Conservation (phyloP, 2,329 filamentous ascomycete species). For the Xylariaceae sp. region DNA sequence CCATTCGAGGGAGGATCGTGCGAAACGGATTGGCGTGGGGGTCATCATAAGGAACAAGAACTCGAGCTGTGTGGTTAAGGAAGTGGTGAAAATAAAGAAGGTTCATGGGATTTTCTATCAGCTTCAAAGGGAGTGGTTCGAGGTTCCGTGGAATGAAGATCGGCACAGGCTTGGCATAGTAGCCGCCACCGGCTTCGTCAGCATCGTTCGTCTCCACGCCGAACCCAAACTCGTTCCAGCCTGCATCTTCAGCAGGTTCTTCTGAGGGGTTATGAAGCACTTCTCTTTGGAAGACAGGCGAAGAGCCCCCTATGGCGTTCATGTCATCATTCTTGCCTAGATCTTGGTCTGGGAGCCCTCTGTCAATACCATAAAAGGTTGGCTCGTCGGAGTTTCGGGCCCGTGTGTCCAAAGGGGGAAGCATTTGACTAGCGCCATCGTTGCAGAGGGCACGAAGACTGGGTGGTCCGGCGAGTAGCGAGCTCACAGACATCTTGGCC, state of each 20-base stretch:
- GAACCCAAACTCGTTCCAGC: slow-evolving; percentile 44
- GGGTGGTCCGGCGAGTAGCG: slow-evolving; percentile 53
- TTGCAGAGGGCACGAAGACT: slow-evolving; percentile 28
- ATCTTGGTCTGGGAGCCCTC: slow-evolving; percentile 66
- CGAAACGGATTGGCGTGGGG: slow-evolving; percentile 50
- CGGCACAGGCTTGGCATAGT: slow-evolving; percentile 65
- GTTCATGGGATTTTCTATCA: slow-evolving; percentile 74
- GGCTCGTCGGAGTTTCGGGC: slow-evolving; percentile 30
- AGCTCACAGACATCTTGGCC: slow-evolving; percentile 56
- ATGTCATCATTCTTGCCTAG: slow-evolving; percentile 67
- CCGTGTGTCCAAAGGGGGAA: slow-evolving; percentile 25
- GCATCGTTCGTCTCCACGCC: slow-evolving; percentile 45
- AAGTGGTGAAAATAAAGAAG: slow-evolving; percentile 63
- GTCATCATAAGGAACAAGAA: slow-evolving; percentile 49
- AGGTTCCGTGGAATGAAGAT: slow-evolving; percentile 52
- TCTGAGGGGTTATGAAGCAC: slow-evolving; percentile 27
- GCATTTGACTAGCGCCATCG: slow-evolving; percentile 21
- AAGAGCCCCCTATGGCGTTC: slow-evolving; percentile 54
- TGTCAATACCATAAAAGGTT: slow-evolving; percentile 65
- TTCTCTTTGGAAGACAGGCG: slow-evolving; percentile 29
- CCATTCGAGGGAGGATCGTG: slow-evolving; percentile 55
- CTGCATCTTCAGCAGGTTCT: slow-evolving; percentile 32
- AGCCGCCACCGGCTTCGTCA: slow-evolving; percentile 57
- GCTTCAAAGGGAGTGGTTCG: slow-evolving; percentile 45
- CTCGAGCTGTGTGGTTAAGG: slow-evolving; percentile 72